These are phyloP conservation scores for Geotrichum cucujoidarum DNA, from an alignment of 1,139 yeast species.

Conservation along the genomic window DNA sequence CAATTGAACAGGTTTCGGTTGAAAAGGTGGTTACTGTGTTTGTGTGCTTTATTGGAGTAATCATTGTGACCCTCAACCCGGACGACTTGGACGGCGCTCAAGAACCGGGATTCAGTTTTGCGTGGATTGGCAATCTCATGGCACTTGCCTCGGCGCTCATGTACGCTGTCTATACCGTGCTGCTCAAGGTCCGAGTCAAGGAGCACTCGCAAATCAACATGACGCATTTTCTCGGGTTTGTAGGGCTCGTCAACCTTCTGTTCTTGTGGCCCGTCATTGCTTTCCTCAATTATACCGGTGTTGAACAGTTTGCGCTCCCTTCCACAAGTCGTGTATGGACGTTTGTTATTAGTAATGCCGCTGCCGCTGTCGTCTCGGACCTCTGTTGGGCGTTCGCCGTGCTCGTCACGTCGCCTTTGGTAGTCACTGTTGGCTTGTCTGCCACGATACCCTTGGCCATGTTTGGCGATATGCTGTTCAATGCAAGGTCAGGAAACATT, in stretches of 20 bases:
- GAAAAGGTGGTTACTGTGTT: conserved; percentile 64
- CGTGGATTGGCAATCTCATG: conserved; percentile 64
- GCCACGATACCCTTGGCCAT: conserved; percentile 92
- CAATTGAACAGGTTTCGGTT: conserved; percentile 62
- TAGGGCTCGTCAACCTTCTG: conserved; percentile 73
- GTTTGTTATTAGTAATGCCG: conserved; percentile 59
- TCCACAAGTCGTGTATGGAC: conserved; percentile 47
- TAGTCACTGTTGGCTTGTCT: conserved; percentile 90
- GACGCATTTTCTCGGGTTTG: conserved; percentile 87
- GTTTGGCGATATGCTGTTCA: conserved; percentile 78
- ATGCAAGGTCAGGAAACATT: conserved; percentile 55
- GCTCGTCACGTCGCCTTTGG: conserved; percentile 83
- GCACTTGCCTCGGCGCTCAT: conserved; percentile 81
- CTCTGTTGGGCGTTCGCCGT: conserved; percentile 95
- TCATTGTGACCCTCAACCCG: conserved; percentile 35
- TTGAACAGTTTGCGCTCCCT: conserved; percentile 72
- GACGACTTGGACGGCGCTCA: conserved; percentile 27
- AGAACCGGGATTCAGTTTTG: not conserved
- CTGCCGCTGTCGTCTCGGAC: conserved; percentile 78
- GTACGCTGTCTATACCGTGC: conserved; percentile 87
- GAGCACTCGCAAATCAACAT: conserved; percentile 63
- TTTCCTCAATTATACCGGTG: conserved; percentile 53
- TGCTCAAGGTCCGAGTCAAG: conserved; percentile 66
- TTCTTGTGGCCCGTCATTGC: conserved; percentile 77
- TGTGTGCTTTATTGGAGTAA: conserved; percentile 72